Base-by-base conservation (phyloP, 805 yeast species). In the Teunomyces stri region DNA sequence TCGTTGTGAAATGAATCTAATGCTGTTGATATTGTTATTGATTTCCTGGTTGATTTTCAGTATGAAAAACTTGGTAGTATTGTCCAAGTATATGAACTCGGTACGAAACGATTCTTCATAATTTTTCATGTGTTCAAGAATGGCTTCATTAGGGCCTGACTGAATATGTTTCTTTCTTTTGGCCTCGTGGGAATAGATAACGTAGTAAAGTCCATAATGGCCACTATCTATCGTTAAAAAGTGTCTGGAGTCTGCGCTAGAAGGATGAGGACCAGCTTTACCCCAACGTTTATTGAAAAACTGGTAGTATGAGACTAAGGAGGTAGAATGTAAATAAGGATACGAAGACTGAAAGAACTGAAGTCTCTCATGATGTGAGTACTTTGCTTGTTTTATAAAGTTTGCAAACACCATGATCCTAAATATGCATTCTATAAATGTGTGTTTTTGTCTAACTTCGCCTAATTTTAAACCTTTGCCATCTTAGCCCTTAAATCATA, bases 181-280 rank as follows among this genome's bases (percentile, higher is more conserved):
- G 33, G 55, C 63, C 45, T 72, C 76, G 36, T 64, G 67, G 50
- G 65, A 67, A 55, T 65, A 69, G 42, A 72, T 64, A 5, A 74
- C 61, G 47, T 63, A 72, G 51, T 72, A 72, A 16, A 72, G 55
- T 1, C 76, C 78, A 51, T 70, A 72, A 47, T 72, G 78, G n/a
- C 78, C 78, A 18, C 53, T 49, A 44, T 60, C 64, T 13, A 71
- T 67, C 12, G 62, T 54, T 44, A 70, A 57, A 42, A 52, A 53
- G 18, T 54, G 50, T n/a, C 48, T 50, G 21, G 42, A 10, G 27
- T 44, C 41, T 20, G 46, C 30, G 31, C 34, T 55, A 3, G 65
- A 59, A 6, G 65, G 62, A 37, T 60, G 62, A 0, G 66, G 66
- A 2, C 58, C 65, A 16, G 55, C 63, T 46, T 49, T 53, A 31